Percentiles rank a stretch among this genome's conserved stretches.
Conservation (phyloP, 148 eudicot genomes). For the Rhododendron simsii region DNA sequence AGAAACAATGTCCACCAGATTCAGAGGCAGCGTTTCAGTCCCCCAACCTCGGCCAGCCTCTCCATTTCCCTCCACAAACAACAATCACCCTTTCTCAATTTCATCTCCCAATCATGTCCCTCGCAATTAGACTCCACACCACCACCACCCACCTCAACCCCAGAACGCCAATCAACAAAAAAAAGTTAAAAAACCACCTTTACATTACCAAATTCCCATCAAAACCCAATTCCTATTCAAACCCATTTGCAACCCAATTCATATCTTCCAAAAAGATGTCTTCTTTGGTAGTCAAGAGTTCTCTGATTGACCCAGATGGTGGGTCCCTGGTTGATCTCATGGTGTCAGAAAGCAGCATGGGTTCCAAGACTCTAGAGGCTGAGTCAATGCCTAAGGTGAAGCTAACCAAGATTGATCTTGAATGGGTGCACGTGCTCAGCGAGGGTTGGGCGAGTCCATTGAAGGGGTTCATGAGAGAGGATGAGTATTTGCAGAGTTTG, state of each 20-base stretch:
- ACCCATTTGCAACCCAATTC: slow-evolving; percentile 14
- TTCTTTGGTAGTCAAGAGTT: slow-evolving; percentile 31
- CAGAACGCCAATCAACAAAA: slow-evolving; percentile 5
- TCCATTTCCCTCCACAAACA: slow-evolving; percentile 10
- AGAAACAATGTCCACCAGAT: slow-evolving; percentile 17
- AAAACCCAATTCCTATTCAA: slow-evolving; percentile 33
- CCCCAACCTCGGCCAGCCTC: slow-evolving; percentile 16
- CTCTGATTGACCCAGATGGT: slow-evolving; percentile 87
- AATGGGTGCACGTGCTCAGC: slow-evolving; percentile 88
- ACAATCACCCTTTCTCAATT: neutral
- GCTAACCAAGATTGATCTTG: slow-evolving; percentile 60
- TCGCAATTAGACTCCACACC: slow-evolving; percentile 37
- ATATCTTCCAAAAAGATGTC: slow-evolving; percentile 6
- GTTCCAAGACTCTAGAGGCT: slow-evolving; percentile 39
- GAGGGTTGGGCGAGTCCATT: slow-evolving; percentile 98
- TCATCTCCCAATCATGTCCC: slow-evolving; percentile 30
- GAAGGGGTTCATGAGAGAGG: slow-evolving; percentile 84
- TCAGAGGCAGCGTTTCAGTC: neutral
- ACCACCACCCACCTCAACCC: slow-evolving; percentile 12
- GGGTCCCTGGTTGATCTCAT: slow-evolving; percentile 66
- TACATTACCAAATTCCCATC: slow-evolving; percentile 17
- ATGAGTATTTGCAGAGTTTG: slow-evolving; percentile 83
- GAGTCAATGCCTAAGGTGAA: slow-evolving; percentile 51
- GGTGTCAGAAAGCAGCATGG: slow-evolving; percentile 44
- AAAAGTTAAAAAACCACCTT: neutral